Evolutionary conservation across 1,284 basidiomycete species (phyloP), one percentile per base, ranked within the genome.

Genomic region (Testicularia cyperi): DNA sequence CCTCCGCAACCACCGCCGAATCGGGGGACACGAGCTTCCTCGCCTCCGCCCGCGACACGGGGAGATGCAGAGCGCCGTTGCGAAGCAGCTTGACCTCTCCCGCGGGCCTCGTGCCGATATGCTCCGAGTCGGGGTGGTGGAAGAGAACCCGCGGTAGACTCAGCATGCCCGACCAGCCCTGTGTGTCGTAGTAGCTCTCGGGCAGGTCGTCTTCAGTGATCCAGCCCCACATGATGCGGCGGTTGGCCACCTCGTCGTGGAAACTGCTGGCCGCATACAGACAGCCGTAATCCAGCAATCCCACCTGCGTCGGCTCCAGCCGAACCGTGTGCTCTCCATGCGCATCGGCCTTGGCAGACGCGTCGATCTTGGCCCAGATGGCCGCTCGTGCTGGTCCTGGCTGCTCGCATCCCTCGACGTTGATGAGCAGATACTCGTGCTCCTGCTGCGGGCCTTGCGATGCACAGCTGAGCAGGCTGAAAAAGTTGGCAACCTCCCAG

Each of bases 401-500:
- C 31, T 34, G 37, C 16, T 21, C 39, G 27, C 57, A 56, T 3
- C 65, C 65, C 26, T 68, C 65, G 22, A 55, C 58, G 30, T 65
- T 65, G 48, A 68, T 42, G 16, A 68, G 44, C 3, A 65, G 37
- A 31, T 65, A 65, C 22, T 60, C 45, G 41, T 43, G 8, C 7
- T 18, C 31, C 22, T 15, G 7, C 6, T 4, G 5, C 5, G 15
- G 12, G 23, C 7, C 60, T 2, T 42, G 27, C 5, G 53, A 44
- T 2, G 35, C 30, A 6, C 25, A 12, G 27, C 38, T 36, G 23
- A 41, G 9, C 23, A 62, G 43, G 20, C 40, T 40, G 35, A 65
- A 60, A 15, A 67, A 64, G 52, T 64, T 67, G 48, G 61, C 61
- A 8, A 67, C 65, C 38, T 69, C 67, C 56, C 61, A 69, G 35